Percentiles rank a stretch among this genome's conserved stretches.
phyloP scores from a whole-genome alignment of 192 early-diverging fungal species.

The Backusella circina region DNA sequence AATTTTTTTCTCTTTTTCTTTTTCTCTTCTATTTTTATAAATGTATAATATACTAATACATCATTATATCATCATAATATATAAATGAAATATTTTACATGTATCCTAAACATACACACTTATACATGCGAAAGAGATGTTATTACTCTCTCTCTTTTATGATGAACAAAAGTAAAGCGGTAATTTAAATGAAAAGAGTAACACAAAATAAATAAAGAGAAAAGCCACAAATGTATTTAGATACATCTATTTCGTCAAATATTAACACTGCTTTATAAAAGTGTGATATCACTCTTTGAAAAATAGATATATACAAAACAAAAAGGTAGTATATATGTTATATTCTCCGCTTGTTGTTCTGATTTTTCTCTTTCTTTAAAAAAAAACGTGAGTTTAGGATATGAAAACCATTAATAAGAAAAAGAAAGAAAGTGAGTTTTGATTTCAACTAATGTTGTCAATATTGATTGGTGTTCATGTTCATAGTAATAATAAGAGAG shows the following conservation, averaged over 20 bases:
- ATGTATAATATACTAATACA: neutral
- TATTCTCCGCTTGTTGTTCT: neutral
- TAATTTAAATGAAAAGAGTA: neutral
- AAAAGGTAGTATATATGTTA: neutral
- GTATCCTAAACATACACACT: too few species aligned
- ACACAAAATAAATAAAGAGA: neutral
- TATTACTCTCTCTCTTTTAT: too few species aligned
- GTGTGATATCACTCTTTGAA: neutral
- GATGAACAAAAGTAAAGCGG: neutral
- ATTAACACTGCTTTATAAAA: too few species aligned
- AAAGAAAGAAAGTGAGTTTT: neutral
- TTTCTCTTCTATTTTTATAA: neutral
- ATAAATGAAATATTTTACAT: too few species aligned
- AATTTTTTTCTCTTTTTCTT: neutral
- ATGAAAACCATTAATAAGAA: neutral
- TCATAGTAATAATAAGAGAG: neutral
- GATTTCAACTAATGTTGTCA: neutral
- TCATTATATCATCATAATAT: too few species aligned
- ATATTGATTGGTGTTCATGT: neutral
- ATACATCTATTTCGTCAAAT: too few species aligned
- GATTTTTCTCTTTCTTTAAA: neutral
- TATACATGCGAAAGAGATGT: too few species aligned
- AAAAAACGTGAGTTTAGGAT: neutral
- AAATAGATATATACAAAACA: neutral
- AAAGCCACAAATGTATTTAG: neutral